These are phyloP conservation scores for Trichosporon coremiiforme DNA, from an alignment of 1,284 basidiomycete genomes.

Conservation along the genomic window DNA sequence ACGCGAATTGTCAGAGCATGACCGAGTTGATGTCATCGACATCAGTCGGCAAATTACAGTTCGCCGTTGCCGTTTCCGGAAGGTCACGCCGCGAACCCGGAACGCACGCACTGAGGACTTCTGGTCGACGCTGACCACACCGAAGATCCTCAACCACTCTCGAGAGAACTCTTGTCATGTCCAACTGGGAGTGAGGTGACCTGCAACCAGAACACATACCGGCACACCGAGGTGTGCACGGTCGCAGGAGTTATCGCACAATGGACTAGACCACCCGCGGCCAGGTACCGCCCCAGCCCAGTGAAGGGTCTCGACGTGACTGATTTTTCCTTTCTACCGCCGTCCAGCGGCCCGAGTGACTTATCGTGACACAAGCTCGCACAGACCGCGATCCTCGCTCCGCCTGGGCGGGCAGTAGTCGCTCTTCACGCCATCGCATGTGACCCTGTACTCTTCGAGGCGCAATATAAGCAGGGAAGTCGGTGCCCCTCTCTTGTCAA, in stretches of 20 bases:
- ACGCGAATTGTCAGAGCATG: neutral
- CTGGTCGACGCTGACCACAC: no score
- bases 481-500: neutral
- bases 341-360: neutral
- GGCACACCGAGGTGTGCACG: no score
- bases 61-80: neutral
- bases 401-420: neutral
- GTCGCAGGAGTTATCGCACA: no score
- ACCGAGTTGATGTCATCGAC: neutral
- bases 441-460: neutral
- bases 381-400: conserved; percentile 2
- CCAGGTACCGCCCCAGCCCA: neutral
- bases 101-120: no score
- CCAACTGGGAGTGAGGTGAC: no score
- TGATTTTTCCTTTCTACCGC: neutral
- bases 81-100: neutral
- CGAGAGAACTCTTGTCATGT: no score
- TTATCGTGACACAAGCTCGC: neutral
- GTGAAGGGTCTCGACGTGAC: neutral
- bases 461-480: neutral
- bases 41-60: neutral
- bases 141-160: no score
- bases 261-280: neutral
- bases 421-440: neutral
- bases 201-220: no score